Conservation (phyloP, 495 filamentous ascomycete species). For the Diplogelasinospora grovesii region DNA sequence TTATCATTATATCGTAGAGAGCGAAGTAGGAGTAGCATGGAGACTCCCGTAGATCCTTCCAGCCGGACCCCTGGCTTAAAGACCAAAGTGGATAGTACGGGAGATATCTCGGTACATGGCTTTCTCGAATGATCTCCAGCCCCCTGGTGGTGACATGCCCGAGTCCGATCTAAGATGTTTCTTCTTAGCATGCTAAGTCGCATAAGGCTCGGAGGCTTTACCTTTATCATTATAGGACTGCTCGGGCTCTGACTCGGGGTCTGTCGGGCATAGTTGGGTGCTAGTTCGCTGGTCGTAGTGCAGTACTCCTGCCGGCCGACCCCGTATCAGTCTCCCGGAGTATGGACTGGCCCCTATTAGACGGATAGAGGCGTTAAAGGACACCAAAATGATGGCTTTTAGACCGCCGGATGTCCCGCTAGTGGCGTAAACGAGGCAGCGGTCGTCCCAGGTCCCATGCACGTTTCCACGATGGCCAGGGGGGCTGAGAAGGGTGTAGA, state of each 20-base stretch:
- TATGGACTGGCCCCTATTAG: slow-evolving; percentile 15
- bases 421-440: slow-evolving; percentile 51
- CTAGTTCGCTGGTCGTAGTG: background rate
- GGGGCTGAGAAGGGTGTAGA: slow-evolving; percentile 53
- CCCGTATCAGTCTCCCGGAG: slow-evolving; percentile 3
- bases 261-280: slow-evolving; percentile 1
- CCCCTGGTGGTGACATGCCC: background rate
- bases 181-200: background rate
- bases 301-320: background rate
- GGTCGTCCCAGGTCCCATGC: slow-evolving; percentile 52
- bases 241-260: no score
- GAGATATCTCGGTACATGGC: slow-evolving; percentile 27
- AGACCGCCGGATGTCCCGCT: slow-evolving; percentile 33
- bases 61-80: slow-evolving; percentile 4
- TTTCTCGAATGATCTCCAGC: slow-evolving; percentile 21
- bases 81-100: slow-evolving; percentile 26
- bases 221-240: slow-evolving; percentile 6
- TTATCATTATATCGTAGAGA: no score
- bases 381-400: slow-evolving; percentile 51
- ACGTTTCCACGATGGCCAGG: slow-evolving; percentile 40
- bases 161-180: no score
- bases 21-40: no score
- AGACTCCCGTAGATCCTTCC: no score
- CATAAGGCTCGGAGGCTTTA: slow-evolving; percentile 6
- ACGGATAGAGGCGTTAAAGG: slow-evolving; percentile 49